phyloP scores from a whole-genome alignment of 192 early-diverging fungal genomes.

The Entomortierella chlamydospora region DNA sequence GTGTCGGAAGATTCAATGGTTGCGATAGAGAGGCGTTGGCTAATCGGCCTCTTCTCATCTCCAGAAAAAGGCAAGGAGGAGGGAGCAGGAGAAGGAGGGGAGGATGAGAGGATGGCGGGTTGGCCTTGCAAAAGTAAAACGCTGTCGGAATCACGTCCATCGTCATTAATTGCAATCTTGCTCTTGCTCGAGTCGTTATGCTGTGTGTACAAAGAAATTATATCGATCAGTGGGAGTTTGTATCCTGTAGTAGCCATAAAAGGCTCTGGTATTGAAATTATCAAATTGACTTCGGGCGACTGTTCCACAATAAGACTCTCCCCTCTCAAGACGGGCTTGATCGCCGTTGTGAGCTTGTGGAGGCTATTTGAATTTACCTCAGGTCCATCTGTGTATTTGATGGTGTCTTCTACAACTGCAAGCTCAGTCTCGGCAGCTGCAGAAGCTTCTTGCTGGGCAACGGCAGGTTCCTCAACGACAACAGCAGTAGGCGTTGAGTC shows the following conservation, averaged over 20 bases:
- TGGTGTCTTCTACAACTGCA: constrained; percentile 20
- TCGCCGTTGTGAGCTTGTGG: constrained; percentile 28
- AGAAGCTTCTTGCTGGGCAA: no score
- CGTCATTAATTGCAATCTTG: neutral
- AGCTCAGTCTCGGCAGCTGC: no score
- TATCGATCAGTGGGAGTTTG: no score
- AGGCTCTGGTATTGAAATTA: neutral
- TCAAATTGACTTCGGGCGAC: constrained; percentile 13
- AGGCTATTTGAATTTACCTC: constrained; percentile 23
- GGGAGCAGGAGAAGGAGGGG: neutral
- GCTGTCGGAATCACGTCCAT: neutral
- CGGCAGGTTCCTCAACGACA: no score
- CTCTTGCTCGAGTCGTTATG: neutral
- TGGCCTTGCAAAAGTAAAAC: constrained; percentile 10
- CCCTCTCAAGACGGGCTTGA: constrained; percentile 22
- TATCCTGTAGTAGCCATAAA: no score
- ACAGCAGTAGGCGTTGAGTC: no score
- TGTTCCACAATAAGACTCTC: constrained; percentile 39
- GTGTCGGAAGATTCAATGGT: neutral
- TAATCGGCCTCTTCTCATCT: neutral
- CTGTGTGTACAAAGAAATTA: no score
- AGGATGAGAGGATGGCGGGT: neutral
- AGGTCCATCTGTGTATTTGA: constrained; percentile 24
- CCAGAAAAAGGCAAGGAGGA: neutral
- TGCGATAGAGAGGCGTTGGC: constrained; percentile 1